Percentiles rank a stretch among this genome's conserved stretches.
phyloP scores from a whole-genome alignment of 176 grass and related monocot species.

The Avena eriantha region DNA sequence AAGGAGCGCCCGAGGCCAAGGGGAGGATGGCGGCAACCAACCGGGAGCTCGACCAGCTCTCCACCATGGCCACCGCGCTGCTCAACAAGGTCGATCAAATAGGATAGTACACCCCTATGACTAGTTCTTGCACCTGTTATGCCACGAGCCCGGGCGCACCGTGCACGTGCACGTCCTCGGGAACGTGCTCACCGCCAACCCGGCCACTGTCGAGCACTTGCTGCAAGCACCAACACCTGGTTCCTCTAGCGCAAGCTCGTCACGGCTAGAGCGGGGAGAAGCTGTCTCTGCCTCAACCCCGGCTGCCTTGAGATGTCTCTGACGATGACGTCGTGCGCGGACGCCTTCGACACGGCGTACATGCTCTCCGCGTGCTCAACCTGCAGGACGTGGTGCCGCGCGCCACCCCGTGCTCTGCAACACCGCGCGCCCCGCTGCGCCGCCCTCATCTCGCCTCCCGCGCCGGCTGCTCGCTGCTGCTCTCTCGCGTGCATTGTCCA shows the following conservation, averaged over 20 bases:
- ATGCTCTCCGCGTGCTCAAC: constrained; percentile 58
- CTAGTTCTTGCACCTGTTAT: constrained; percentile 84
- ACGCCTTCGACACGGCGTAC: constrained; percentile 75
- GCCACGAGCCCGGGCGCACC: constrained; percentile 62
- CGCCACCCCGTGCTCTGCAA: too few relatives aligned
- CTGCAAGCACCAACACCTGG: constrained; percentile 64
- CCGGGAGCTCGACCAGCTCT: constrained; percentile 45
- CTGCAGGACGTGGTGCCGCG: too few relatives aligned
- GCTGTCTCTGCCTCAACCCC: constrained; percentile 66
- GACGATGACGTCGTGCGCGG: constrained; percentile 61
- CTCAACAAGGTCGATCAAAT: constrained; percentile 32
- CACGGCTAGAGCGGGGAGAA: constrained; percentile 11
- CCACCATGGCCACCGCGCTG: constrained; percentile 49
- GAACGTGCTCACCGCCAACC: constrained; percentile 75
- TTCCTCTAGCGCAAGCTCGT: constrained; percentile 79
- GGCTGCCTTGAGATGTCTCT: constrained; percentile 63
- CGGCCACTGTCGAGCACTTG: constrained; percentile 70
- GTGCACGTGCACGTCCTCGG: constrained; percentile 83
- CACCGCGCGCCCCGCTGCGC: too few relatives aligned
- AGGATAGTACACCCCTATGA: constrained; percentile 73
- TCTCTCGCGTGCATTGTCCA: too few relatives aligned
- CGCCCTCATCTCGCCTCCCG: too few relatives aligned
- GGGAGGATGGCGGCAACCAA: constrained; percentile 12
- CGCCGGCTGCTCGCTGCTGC: too few relatives aligned
- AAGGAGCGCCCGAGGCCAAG: background rate